Conservation (phyloP, 345 rosid genomes). For the Microcos paniculata region DNA sequence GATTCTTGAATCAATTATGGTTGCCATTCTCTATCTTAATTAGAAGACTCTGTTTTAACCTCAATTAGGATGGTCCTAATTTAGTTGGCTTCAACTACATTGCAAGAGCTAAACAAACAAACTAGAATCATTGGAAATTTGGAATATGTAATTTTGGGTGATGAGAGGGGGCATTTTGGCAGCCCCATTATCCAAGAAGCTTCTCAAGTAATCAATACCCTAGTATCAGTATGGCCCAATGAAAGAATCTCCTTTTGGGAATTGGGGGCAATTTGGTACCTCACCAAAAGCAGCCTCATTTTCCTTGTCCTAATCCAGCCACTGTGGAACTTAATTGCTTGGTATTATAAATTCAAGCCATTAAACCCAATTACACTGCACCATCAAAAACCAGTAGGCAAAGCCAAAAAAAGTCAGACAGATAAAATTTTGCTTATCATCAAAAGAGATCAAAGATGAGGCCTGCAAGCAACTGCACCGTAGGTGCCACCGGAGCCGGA, state of each 20-base stretch:
- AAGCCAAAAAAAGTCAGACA: background rate
- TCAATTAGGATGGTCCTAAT: background rate
- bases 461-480: conserved; percentile 31
- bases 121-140: background rate
- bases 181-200: conserved; percentile 15
- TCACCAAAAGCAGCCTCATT: conserved; percentile 2
- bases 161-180: background rate
- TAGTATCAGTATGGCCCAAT: conserved; percentile 33
- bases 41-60: background rate
- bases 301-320: conserved; percentile 22
- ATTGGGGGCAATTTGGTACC: conserved; percentile 33
- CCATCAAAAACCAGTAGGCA: conserved; percentile 1
- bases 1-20: background rate
- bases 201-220: conserved; percentile 14
- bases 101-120: background rate
- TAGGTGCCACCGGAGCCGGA: conserved; percentile 7
- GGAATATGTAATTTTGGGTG: background rate
- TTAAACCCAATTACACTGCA: background rate
- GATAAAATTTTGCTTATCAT: background rate
- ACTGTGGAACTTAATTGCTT: conserved; percentile 10
- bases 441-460: conserved; percentile 30
- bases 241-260: conserved; percentile 39
- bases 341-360: conserved; percentile 26
- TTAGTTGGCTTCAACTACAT: background rate
- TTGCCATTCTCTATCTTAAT: background rate